Evolutionary conservation across 108 stramenopile species (phyloP).

Genomic region (Aurantiochytrium sp.): DNA sequence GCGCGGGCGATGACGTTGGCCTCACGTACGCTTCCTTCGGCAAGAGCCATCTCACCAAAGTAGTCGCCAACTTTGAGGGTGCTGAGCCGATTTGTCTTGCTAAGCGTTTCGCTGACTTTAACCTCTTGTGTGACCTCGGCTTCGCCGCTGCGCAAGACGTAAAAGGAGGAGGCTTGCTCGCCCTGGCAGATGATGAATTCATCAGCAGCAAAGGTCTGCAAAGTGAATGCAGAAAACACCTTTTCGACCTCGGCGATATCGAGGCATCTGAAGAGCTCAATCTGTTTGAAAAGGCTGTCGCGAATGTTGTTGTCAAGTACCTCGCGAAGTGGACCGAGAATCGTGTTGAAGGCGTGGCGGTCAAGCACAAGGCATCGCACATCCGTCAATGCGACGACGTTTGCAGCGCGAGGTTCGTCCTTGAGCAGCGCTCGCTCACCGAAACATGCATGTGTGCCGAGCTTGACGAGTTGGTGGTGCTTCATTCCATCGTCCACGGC

Average conservation of each 20-base stretch:
- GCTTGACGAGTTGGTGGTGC: neutral
- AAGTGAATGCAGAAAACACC: neutral
- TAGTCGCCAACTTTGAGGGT: slow-evolving; percentile 16
- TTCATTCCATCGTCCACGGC: neutral
- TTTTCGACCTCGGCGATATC: neutral
- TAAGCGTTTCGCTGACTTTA: neutral
- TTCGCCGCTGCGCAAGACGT: neutral
- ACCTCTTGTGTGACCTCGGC: neutral
- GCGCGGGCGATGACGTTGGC: neutral
- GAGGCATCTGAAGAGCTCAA: neutral
- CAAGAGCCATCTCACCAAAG: slow-evolving; percentile 22
- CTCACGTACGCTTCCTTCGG: neutral
- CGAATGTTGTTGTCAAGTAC: slow-evolving; percentile 9
- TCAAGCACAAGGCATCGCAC: slow-evolving; percentile 16
- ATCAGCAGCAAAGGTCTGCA: neutral
- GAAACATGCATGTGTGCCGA: slow-evolving; percentile 7
- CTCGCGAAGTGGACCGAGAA: slow-evolving; percentile 1
- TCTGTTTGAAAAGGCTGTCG: slow-evolving; percentile 4
- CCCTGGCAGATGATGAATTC: slow-evolving; percentile 5
- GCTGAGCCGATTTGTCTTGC: neutral
- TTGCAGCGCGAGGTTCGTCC: slow-evolving; percentile 17
- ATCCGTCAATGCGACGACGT: slow-evolving; percentile 36
- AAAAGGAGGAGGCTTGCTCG: neutral
- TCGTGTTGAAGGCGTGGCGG: slow-evolving; percentile 12
- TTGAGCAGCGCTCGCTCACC: slow-evolving; percentile 24